Evolutionary conservation across 2,329 filamentous ascomycete genomes (phyloP), one percentile per base, ranked within the genome.

Genomic region (Acephala macrosclerotiorum): DNA sequence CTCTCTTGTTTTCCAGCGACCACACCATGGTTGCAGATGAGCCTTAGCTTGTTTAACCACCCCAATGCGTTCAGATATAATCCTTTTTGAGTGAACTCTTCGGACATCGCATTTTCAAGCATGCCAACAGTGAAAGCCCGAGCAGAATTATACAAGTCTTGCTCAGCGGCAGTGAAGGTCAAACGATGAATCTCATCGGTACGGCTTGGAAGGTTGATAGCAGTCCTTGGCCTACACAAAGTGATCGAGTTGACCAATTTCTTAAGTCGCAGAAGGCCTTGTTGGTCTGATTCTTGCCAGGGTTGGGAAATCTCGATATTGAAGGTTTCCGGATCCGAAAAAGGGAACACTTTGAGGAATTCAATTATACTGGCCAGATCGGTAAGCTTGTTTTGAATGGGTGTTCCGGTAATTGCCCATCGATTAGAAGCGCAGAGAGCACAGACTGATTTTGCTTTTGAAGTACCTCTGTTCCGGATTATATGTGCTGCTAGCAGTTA

Each of bases 381-480:
- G 0, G 70, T 70, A 0, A 83, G 73, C 0, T 73, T 72, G 51
- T 85, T 85, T 53, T 84, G 82, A 0, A 85, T 80, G 0, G 83
- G 83, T 0, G 82, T 85, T 0, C 82, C 82, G 0, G 80, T 84
- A 0, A 85, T 77, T 1, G 79, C 80, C 83, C 82, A 85, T 9
- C 82, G 77, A 2, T 47, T 1, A 72, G 73, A 61, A 0, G 79
- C 73, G 0, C 78, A 66, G 0, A 85, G 73, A 2, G 73, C 73
- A 36, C 76, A 81, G 0, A 80, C 70, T 0, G 80, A 80, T 58
- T 70, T 73, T 29, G 79, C 73, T 68, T 77, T 80, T 25, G 65
- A 59, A 3, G 11, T 59, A 20, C 26, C 20, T 20, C 20, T 1
- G 16, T 59, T 59, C 9, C 33, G 57, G 16, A 59, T 59, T 2